Conservation (phyloP, 2,329 filamentous ascomycete genomes). For the Aspergillus proliferans region DNA sequence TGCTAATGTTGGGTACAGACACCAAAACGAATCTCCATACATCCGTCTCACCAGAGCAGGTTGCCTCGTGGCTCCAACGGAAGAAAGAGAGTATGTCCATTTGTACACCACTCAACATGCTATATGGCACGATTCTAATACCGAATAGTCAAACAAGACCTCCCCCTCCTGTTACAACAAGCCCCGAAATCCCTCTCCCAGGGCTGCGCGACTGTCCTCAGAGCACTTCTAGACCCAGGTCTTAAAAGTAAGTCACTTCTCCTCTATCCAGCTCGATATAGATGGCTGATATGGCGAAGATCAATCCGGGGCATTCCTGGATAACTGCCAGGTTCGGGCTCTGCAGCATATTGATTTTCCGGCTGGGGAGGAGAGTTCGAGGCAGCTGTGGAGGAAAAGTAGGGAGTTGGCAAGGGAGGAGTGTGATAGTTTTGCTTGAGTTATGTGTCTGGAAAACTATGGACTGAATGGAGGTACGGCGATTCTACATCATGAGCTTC, state of each 20-base stretch:
- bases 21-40: constrained; percentile 18
- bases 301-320: constrained; percentile 18
- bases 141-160: constrained; percentile 7
- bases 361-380: constrained; percentile 18
- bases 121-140: not conserved
- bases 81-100: constrained; percentile 16
- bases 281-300: constrained; percentile 3
- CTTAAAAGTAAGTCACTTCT: constrained; percentile 14
- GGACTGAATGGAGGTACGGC: no score
- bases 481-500: no score
- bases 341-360: constrained; percentile 23
- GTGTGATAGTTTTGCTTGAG: constrained; percentile 1
- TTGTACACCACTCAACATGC: not conserved
- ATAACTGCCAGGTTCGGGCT: constrained; percentile 15
- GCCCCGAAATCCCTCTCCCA: constrained; percentile 17
- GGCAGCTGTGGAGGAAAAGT: constrained; percentile 26
- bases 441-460: no score
- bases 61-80: constrained; percentile 17
- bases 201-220: constrained; percentile 15
- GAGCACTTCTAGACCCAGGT: constrained; percentile 19
- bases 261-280: not conserved
- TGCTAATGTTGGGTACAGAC: constrained; percentile 7
- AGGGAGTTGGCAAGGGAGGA: constrained; percentile 22
- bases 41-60: constrained; percentile 13
- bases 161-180: constrained; percentile 19